Evolutionary conservation across 805 yeast genomes (phyloP), one percentile per base, ranked within the genome.

Genomic region (Candida saitoana): DNA sequence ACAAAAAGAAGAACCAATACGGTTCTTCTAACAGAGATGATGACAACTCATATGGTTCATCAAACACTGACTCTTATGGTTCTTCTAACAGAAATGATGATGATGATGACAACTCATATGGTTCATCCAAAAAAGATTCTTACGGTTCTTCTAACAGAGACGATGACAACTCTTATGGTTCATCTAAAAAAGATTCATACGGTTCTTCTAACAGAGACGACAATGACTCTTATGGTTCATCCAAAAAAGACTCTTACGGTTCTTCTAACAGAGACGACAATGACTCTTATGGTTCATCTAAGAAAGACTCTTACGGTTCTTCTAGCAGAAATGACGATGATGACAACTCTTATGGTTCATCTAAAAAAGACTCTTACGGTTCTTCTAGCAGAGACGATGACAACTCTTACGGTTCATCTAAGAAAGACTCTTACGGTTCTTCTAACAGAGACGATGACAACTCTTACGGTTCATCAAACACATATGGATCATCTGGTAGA

Each of bases 251-350:
- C 34, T 22, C 27, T 22, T 22, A 22, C 11, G 27, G 27, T 22
- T 22, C 27, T 7, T 22, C 27, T 22, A 11, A 11, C 6, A 22
- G 27, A 22, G 33, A 24, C 16, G 24, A 36, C 34, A n/a, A 33
- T 25, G 56, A 47, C 33, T 47, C 51, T 20, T 51, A 49, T 34
- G 56, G 59, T 17, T 50, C 55, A 24, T 46, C 53, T 12, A 31
- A 38, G 2, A 25, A 45, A 12, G 43, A 55, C 4, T 53, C 50
- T 48, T 43, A 22, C 20, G 39, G 32, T 5, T 38, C 33, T 16
- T 24, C 12, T 4, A 14, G 30, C 19, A 18, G 33, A 27, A 40
- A 34, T 22, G 15, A 37, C 20, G 41, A 33, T 34, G 38, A 44
- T 20, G 3, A 16, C 11, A 22, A 48, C 34, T 42, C 55, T 5